A percentile compares a stretch with the other conserved stretches of the same genome.
Evolutionary conservation across 805 yeast genomes (phyloP).

Genomic region (Tetrapisispora phaffii): DNA sequence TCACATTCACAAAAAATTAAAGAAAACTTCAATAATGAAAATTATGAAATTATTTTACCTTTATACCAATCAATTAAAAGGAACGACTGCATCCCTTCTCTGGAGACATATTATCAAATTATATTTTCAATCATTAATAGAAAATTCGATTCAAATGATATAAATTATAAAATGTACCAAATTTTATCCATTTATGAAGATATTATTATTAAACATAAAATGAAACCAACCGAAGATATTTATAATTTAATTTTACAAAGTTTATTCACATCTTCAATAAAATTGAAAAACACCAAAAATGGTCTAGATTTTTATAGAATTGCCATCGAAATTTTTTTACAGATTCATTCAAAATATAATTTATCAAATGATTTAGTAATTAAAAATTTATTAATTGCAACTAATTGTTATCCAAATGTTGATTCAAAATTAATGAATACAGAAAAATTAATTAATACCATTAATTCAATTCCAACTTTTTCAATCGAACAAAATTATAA

Average conservation of each 20-base stretch:
- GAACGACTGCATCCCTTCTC: slow-evolving; percentile 39
- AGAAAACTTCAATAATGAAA: slow-evolving; percentile 17
- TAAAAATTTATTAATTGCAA: slow-evolving; percentile 39
- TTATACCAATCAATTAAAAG: slow-evolving; percentile 34
- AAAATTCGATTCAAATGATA: slow-evolving; percentile 39
- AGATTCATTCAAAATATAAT: slow-evolving; percentile 36
- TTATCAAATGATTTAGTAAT: slow-evolving; percentile 32
- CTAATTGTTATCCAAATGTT: slow-evolving; percentile 32
- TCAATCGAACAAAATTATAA: slow-evolving; percentile 1
- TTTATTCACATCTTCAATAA: slow-evolving; percentile 41
- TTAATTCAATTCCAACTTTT: neutral
- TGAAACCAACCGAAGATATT: slow-evolving; percentile 49
- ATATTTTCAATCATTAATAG: slow-evolving; percentile 46
- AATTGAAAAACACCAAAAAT: slow-evolving; percentile 27
- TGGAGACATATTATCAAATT: slow-evolving; percentile 44
- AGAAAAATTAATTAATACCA: neutral
- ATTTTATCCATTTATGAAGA: slow-evolving; percentile 62
- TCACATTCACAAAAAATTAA: slow-evolving; percentile 28
- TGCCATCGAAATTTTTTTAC: slow-evolving; percentile 39
- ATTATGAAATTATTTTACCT: slow-evolving; percentile 31
- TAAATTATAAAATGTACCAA: slow-evolving; percentile 53
- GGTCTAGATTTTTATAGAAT: slow-evolving; percentile 41
- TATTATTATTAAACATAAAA: slow-evolving; percentile 37
- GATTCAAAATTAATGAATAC: neutral
- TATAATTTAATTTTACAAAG: slow-evolving; percentile 43